Conservation (phyloP, 495 filamentous ascomycete genomes). For the Penicillium chermesinum region DNA sequence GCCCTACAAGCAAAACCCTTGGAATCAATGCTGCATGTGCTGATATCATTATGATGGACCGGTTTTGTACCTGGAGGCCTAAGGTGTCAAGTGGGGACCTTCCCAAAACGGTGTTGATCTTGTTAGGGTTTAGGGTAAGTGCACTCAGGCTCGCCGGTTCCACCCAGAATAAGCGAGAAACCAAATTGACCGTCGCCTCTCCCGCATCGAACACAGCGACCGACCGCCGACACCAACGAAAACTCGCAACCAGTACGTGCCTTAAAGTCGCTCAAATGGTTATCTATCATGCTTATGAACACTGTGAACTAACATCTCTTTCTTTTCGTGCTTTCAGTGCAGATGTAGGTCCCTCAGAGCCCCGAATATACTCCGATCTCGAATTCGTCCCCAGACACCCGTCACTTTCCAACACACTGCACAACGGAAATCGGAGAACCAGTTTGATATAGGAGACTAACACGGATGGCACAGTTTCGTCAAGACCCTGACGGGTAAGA, state of each 20-base stretch:
- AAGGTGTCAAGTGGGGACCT: slow-evolving; percentile 1
- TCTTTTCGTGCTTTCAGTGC: slow-evolving; percentile 56
- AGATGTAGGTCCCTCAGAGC: slow-evolving; percentile 59
- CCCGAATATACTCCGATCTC: slow-evolving; percentile 13
- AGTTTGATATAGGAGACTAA: slow-evolving; percentile 31
- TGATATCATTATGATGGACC: too few relatives aligned
- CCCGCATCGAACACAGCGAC: slow-evolving; percentile 42
- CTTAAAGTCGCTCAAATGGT: slow-evolving; percentile 9
- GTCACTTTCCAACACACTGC: slow-evolving; percentile 4
- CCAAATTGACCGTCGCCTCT: slow-evolving; percentile 42
- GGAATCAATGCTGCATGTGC: too few relatives aligned
- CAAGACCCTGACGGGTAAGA: slow-evolving; percentile 98
- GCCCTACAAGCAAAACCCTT: not conserved
- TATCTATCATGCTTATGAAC: slow-evolving; percentile 14
- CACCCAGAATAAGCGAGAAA: slow-evolving; percentile 41
- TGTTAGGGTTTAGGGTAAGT: slow-evolving; percentile 39
- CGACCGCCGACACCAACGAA: slow-evolving; percentile 47
- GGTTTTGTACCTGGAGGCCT: not conserved
- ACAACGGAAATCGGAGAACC: slow-evolving; percentile 8
- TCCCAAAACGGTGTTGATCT: slow-evolving; percentile 12
- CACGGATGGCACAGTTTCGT: slow-evolving; percentile 66
- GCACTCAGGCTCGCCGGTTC: slow-evolving; percentile 23
- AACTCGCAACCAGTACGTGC: slow-evolving; percentile 58
- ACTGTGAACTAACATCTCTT: slow-evolving; percentile 32
- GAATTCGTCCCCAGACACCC: slow-evolving; percentile 9